phyloP scores from a whole-genome alignment of 2,329 filamentous ascomycete species.

The Exophiala mesophila region DNA sequence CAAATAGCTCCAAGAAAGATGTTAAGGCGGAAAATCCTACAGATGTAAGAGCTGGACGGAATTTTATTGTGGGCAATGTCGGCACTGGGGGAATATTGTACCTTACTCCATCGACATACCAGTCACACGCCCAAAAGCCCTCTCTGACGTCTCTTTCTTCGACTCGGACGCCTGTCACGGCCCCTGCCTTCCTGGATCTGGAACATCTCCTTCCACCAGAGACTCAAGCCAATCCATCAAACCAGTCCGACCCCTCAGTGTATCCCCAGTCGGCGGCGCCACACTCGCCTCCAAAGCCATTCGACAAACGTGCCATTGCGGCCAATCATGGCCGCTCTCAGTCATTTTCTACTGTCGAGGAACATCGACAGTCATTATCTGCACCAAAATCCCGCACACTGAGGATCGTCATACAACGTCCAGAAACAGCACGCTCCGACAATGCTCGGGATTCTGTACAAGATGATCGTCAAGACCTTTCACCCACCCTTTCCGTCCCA shows the following conservation, averaged over 20 bases:
- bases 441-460: constrained; percentile 52
- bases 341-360: constrained; percentile 73
- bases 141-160: constrained; percentile 44
- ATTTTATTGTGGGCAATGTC: constrained; percentile 76
- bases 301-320: background rate
- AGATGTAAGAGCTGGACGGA: constrained; percentile 61
- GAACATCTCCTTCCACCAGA: constrained; percentile 17
- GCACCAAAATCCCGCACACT: constrained; percentile 59
- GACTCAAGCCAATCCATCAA: constrained; percentile 1
- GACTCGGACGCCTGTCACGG: constrained; percentile 54
- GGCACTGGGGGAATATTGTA: constrained; percentile 80
- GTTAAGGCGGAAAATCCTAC: constrained; percentile 59
- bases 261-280: constrained; percentile 8
- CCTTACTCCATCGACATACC: constrained; percentile 55
- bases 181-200: constrained; percentile 23
- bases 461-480: constrained; percentile 29
- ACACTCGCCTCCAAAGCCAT: constrained; percentile 6
- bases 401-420: constrained; percentile 74
- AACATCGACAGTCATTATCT: constrained; percentile 44
- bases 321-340: constrained; percentile 35
- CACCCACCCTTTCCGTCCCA: constrained; percentile 62
- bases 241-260: constrained; percentile 10
- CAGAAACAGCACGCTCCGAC: constrained; percentile 58
- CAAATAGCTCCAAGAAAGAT: constrained; percentile 45
- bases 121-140: constrained; percentile 32